Base-by-base conservation (phyloP, 108 stramenopile species). In the Cyclotella atomus region DNA sequence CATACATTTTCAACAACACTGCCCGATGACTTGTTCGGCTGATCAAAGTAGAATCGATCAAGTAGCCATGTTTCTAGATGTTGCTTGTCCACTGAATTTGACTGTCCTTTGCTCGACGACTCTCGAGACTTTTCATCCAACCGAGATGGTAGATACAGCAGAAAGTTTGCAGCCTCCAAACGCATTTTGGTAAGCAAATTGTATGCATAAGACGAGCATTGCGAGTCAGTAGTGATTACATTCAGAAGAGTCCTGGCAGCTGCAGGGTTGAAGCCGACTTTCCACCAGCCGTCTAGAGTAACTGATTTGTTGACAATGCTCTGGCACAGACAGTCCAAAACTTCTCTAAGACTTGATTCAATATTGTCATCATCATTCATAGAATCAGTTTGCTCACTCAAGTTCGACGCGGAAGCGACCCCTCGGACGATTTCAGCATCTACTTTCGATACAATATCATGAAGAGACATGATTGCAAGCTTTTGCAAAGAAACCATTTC, bases 191-290 rank as follows among this genome's bases (percentile, higher is more conserved):
- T 44, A 7, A 87, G 53, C 3, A 49, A 29, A 0, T 44, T 61
- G 30, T 65, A 35, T 21, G 72, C 89, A 32, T 76, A 66, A 35
- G 35, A 24, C 6, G 80, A 65, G 15, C 65, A 87, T 10, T 76
- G 71, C 9, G 44, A 38, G 46, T 81, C 54, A 33, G 65, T 57
- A 7, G 67, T 59, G 36, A 87, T 69, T 21, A 75, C 44, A 53
- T 60, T 75, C 36, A 91, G 28, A 27, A 92, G 59, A 17, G 89
- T 86, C 60, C 76, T 80, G 9, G 89, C 88, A 7, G 91, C 91
- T 17, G 83, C 71, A 15, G 50, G 24, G 63, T 90, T 87, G 60
- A 85, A 92, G 27, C 85, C 83, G 32, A 87, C 67, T 68, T 84
- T 89, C 88, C 89, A 90, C 54, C 80, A 77, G 61, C 79, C 84